Base-by-base conservation (phyloP, 208 protist genomes). In the Trypanosoma theileri region DNA sequence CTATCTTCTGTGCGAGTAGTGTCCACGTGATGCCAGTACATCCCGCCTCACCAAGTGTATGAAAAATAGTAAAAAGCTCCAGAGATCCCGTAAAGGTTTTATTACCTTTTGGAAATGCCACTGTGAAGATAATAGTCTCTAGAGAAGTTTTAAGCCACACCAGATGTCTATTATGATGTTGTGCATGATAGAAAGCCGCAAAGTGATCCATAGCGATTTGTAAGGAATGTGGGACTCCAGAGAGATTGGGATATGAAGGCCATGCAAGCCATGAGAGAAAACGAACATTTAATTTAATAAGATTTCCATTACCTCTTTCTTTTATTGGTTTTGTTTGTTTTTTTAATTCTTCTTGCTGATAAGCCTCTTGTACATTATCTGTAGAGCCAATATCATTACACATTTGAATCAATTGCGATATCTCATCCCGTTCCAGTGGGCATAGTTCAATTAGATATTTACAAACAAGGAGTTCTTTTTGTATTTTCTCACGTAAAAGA, bases 391-490 rank as follows among this genome's bases (percentile, higher is more conserved):
- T 44, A 48, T 73, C 68, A 31, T 40, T 45, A 24, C 68, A 73
- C 68, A 73, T 73, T 16, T 59, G 58, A 40, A 66, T 59, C 68
- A 73, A 61, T 19, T 73, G 58, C 40, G 19, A 52, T 42, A 86
- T 66, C 11, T 61, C 74, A 14, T 84, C 73, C 9, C 72, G 63
- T 48, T 76, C 69, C 17, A 21, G 3, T 11, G 63, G 58, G 11
- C 62, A 19, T 16, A 57, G 19, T 58, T 69, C 62, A 3, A 60
- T 42, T 16, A 89, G 65, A 52, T 81, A 84, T 45, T 67, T 44
- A 51, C 75, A 70, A 16, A 76, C 62, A 26, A 75, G 57, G 41
- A 46, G 42, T 63, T 89, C 84, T 16, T 48, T 57, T 3, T 64
- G 54, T 24, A 78, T 60, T 22, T 73, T 63, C 53, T 73, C 51